Conservation (phyloP, 139 green algal species). For the Haematococcus lacustris region DNA sequence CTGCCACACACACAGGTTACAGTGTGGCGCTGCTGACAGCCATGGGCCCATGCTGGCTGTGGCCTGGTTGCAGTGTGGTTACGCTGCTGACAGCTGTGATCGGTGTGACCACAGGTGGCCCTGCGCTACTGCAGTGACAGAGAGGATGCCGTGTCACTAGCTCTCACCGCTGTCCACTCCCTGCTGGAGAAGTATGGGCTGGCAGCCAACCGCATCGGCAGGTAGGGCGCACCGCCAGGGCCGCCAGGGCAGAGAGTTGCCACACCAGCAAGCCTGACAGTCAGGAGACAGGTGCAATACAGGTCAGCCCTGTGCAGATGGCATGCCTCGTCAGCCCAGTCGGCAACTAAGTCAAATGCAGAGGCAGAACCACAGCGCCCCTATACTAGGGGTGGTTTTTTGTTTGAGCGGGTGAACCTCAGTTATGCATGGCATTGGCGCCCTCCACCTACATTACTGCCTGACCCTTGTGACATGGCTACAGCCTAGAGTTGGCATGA, state of each 20-base stretch:
- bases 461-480: neutral
- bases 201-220: neutral
- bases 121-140: constrained; percentile 64
- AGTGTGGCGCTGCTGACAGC: neutral
- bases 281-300: neutral
- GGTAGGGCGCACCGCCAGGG: neutral
- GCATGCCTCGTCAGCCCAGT: neutral
- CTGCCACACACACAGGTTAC: too few species aligned
- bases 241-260: neutral
- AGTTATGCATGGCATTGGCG: neutral
- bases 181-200: constrained; percentile 52
- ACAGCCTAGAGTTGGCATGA: neutral
- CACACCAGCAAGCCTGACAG: neutral
- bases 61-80: neutral
- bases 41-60: neutral
- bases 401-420: neutral
- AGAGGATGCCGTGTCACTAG: constrained; percentile 75
- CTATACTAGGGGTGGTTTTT: neutral
- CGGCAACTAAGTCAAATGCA: too few species aligned
- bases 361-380: neutral
- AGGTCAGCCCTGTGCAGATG: neutral
- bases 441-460: constrained; percentile 24
- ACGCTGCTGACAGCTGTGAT: neutral
- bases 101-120: constrained; percentile 27
- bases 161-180: constrained; percentile 50